phyloP scores from a whole-genome alignment of 2,329 filamentous ascomycete genomes.

The Fusarium domesticum region DNA sequence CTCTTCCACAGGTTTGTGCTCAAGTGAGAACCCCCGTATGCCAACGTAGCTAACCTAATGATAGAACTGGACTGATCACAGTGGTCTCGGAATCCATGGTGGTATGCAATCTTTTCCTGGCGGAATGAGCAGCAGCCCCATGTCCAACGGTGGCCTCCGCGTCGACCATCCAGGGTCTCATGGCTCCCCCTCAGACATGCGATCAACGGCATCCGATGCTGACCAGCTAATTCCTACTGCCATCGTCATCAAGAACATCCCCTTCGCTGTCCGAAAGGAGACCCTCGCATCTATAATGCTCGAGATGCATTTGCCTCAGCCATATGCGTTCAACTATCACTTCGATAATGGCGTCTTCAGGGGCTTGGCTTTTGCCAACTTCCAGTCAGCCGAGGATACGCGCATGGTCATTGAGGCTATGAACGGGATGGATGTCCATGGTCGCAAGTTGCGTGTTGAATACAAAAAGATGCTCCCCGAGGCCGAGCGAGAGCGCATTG shows the following conservation, averaged over 20 bases:
- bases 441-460: slow-evolving; percentile 90
- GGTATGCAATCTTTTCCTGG: slow-evolving; percentile 36
- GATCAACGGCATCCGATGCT: slow-evolving; percentile 49
- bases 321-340: slow-evolving; percentile 99
- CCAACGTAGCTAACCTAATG: slow-evolving; percentile 11
- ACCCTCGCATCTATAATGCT: slow-evolving; percentile 91
- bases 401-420: slow-evolving; percentile 87
- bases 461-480: slow-evolving; percentile 99
- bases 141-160: slow-evolving; percentile 44
- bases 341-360: slow-evolving; percentile 98
- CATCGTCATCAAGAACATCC: slow-evolving; percentile 99
- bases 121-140: slow-evolving; percentile 35
- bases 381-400: slow-evolving; percentile 92
- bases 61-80: slow-evolving; percentile 53
- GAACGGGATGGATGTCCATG: slow-evolving; percentile 94
- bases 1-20: slow-evolving; percentile 69
- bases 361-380: slow-evolving; percentile 95
- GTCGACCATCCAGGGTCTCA: slow-evolving; percentile 42
- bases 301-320: slow-evolving; percentile 86
- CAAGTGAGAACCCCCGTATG: not conserved
- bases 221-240: slow-evolving; percentile 97
- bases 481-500: slow-evolving; percentile 90
- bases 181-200: slow-evolving; percentile 39
- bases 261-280: slow-evolving; percentile 97
- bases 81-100: slow-evolving; percentile 42